phyloP scores from a whole-genome alignment of 345 rosid genomes.

The Brassica incana region DNA sequence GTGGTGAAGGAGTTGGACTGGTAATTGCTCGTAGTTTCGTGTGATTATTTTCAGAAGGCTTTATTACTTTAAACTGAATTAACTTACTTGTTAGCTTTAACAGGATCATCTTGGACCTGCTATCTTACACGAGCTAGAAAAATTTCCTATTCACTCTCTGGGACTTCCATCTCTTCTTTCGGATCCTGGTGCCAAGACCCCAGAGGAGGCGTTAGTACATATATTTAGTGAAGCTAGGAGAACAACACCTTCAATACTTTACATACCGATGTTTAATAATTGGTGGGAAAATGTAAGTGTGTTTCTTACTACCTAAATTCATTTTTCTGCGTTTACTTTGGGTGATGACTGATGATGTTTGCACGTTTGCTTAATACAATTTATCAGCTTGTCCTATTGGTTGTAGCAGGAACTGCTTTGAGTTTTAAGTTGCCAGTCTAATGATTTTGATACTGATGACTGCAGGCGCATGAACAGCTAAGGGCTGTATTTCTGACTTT shows the following conservation, averaged over 20 bases:
- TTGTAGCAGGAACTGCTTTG: constrained; percentile 2
- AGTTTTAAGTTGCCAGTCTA: constrained; percentile 14
- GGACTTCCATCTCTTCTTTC: constrained; percentile 98
- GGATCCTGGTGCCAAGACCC: constrained; percentile 98
- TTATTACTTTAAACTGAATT: constrained; percentile 44
- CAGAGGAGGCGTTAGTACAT: constrained; percentile 98
- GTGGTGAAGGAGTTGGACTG: constrained; percentile 92
- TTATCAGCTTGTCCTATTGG: constrained; percentile 9
- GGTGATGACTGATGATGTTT: too few species aligned
- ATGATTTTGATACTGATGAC: constrained; percentile 33
- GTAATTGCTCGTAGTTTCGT: constrained; percentile 50
- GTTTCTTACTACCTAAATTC: constrained; percentile 13
- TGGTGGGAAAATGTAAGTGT: constrained; percentile 99
- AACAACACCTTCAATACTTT: constrained; percentile 91
- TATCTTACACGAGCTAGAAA: constrained; percentile 91
- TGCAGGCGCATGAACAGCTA: constrained; percentile 96
- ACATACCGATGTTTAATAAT: constrained; percentile 84
- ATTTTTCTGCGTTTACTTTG: constrained; percentile 16
- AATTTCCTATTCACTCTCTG: constrained; percentile 92
- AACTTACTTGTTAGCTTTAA: constrained; percentile 75
- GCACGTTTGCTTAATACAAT: constrained; percentile 3
- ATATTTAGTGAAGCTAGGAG: constrained; percentile 99
- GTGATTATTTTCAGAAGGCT: constrained; percentile 26
- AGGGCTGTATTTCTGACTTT: constrained; percentile 87
- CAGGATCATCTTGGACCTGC: constrained; percentile 99